A percentile compares a stretch with the other conserved stretches of the same genome.
These are phyloP conservation scores for Ceratobasidium papillatum DNA, from an alignment of 1,284 basidiomycete species.

Conservation along the genomic window DNA sequence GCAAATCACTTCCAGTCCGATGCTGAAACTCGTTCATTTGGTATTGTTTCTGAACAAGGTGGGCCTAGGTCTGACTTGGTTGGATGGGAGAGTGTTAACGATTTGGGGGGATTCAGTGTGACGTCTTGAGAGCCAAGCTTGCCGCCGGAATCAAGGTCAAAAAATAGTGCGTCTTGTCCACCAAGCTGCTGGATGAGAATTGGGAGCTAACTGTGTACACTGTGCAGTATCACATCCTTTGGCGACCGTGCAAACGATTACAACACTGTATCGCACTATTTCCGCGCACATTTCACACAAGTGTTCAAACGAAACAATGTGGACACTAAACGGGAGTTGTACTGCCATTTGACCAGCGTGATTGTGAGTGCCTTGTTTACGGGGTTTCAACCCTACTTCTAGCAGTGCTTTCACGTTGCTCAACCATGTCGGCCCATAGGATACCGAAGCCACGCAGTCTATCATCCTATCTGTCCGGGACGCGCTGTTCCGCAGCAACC, in stretches of 20 bases:
- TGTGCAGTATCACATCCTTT: constrained; percentile 75
- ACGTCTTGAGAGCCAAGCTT: constrained; percentile 72
- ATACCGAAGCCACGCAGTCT: constrained; percentile 29
- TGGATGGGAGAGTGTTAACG: background rate
- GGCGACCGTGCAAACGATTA: constrained; percentile 75
- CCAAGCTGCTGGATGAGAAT: background rate
- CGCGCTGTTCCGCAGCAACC: constrained; percentile 26
- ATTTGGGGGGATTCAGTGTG: constrained; percentile 59
- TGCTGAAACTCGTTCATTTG: constrained; percentile 73
- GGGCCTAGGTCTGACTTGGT: constrained; percentile 25
- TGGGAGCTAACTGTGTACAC: background rate
- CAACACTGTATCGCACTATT: constrained; percentile 76
- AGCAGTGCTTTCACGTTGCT: background rate
- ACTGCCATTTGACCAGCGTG: constrained; percentile 43
- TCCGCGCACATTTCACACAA: constrained; percentile 64
- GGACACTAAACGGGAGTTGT: constrained; percentile 42
- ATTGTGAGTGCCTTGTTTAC: constrained; percentile 32
- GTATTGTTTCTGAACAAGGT: constrained; percentile 82
- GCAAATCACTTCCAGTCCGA: constrained; percentile 73
- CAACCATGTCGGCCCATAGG: background rate
- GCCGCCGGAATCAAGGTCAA: constrained; percentile 68
- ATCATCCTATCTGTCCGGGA: constrained; percentile 30
- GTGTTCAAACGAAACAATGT: constrained; percentile 43
- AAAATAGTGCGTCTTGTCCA: constrained; percentile 65
- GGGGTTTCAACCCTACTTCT: background rate